Percentiles rank a stretch among this genome's conserved stretches.
Conservation (phyloP, 1,139 yeast species). For the Lodderomyces metapsilosis region DNA sequence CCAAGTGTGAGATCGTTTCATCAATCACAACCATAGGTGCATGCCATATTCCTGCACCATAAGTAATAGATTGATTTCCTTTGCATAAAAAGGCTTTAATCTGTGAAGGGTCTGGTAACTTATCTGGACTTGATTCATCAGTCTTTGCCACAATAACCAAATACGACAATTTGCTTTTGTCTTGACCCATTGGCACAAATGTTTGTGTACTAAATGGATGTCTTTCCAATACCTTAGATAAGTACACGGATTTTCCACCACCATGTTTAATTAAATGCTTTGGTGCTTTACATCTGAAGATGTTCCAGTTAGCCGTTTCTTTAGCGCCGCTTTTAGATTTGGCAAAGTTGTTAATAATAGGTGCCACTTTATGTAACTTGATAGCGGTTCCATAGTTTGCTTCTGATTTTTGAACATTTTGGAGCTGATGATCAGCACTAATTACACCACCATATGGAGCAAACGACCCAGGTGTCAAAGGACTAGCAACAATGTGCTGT, state of each 20-base stretch:
- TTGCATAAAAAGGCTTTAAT: constrained; percentile 69
- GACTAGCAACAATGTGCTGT: constrained; percentile 31
- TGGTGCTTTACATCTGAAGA: constrained; percentile 81
- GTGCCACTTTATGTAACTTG: constrained; percentile 71
- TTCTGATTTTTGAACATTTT: constrained; percentile 30
- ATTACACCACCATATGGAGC: constrained; percentile 46
- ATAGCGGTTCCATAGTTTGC: constrained; percentile 96
- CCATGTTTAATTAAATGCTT: constrained; percentile 45
- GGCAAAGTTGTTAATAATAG: constrained; percentile 53
- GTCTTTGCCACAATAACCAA: constrained; percentile 79
- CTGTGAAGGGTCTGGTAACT: constrained; percentile 59
- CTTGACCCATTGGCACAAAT: constrained; percentile 82
- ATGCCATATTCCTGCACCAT: constrained; percentile 72
- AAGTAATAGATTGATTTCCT: constrained; percentile 88
- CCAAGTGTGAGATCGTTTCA: constrained; percentile 50
- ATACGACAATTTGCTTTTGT: constrained; percentile 49
- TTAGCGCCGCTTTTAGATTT: constrained; percentile 44
- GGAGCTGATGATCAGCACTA: constrained; percentile 46
- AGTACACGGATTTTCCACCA: constrained; percentile 35
- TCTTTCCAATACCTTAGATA: constrained; percentile 74
- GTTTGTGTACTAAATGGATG: constrained; percentile 93
- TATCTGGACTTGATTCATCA: constrained; percentile 33
- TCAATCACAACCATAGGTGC: constrained; percentile 89
- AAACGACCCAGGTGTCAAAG: constrained; percentile 43
- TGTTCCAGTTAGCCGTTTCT: constrained; percentile 71